A percentile compares a stretch with the other conserved stretches of the same genome.
Conservation (phyloP, 441 rosid genomes). For the Macaranga tanarius region DNA sequence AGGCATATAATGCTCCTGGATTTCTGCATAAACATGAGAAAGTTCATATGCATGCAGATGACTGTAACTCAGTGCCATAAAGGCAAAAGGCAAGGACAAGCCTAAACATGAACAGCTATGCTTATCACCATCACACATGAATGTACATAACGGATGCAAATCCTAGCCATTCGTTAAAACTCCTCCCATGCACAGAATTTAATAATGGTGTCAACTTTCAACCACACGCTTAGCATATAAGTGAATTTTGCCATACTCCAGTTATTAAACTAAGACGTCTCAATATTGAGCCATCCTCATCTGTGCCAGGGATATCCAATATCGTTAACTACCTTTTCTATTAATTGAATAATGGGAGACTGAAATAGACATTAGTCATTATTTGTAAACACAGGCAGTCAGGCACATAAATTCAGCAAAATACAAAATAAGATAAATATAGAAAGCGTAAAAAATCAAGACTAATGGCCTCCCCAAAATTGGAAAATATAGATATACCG, state of each 20-base stretch:
- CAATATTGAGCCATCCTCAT: background rate
- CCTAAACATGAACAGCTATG: background rate
- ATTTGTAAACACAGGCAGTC: background rate
- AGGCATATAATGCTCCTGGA: conserved; percentile 16
- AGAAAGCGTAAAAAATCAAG: background rate
- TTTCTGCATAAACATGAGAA: conserved; percentile 20
- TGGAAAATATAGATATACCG: background rate
- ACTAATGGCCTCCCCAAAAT: background rate
- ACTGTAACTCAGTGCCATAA: no score
- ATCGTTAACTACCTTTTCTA: background rate
- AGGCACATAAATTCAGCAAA: background rate
- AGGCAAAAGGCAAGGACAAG: background rate
- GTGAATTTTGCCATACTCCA: background rate
- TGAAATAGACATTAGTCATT: background rate
- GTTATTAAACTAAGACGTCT: background rate
- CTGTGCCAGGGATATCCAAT: background rate
- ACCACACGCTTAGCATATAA: background rate
- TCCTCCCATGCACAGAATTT: background rate
- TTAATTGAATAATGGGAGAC: background rate
- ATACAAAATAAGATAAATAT: background rate
- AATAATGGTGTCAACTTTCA: background rate
- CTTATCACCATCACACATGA: background rate
- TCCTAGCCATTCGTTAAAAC: background rate
- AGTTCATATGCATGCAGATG: background rate
- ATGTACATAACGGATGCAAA: background rate